These are phyloP conservation scores for Metarhizium anisopliae DNA, from an alignment of 2,329 filamentous ascomycete genomes.

Conservation along the genomic window DNA sequence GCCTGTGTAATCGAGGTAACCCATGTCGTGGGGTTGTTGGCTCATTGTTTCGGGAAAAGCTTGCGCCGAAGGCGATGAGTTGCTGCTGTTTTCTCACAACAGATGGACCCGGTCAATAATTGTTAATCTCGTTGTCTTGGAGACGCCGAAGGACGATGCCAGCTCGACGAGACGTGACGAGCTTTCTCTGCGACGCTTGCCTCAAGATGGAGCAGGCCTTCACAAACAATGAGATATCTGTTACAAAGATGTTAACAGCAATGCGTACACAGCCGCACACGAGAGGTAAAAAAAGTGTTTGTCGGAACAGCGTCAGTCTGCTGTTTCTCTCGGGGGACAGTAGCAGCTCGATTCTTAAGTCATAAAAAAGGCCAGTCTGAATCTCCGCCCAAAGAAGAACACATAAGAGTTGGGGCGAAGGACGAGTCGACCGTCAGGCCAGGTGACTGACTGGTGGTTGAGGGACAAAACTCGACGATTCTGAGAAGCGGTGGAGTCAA, in stretches of 20 bases:
- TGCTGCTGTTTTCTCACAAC: conserved; percentile 16
- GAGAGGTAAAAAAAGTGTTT: background rate
- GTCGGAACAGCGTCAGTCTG: conserved; percentile 3
- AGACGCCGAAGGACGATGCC: conserved; percentile 1
- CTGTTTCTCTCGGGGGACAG: background rate
- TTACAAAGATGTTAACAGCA: background rate
- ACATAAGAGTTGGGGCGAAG: background rate
- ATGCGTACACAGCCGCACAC: background rate
- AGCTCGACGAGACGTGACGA: background rate
- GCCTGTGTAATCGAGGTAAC: conserved; percentile 59
- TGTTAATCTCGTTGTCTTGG: conserved; percentile 4
- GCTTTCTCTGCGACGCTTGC: background rate
- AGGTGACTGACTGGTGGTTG: background rate
- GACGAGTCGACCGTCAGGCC: background rate
- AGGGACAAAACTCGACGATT: conserved; percentile 1
- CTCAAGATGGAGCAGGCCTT: background rate
- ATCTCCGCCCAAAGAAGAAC: background rate
- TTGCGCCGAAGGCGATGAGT: conserved; percentile 13
- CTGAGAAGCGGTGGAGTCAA: background rate
- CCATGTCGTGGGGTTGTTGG: conserved; percentile 52
- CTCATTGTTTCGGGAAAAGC: conserved; percentile 19
- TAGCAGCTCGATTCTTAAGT: background rate
- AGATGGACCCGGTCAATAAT: conserved; percentile 8
- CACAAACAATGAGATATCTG: background rate
- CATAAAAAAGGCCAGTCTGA: background rate